Conservation (phyloP, 2,329 filamentous ascomycete genomes). For the Ramularia endophylla region DNA sequence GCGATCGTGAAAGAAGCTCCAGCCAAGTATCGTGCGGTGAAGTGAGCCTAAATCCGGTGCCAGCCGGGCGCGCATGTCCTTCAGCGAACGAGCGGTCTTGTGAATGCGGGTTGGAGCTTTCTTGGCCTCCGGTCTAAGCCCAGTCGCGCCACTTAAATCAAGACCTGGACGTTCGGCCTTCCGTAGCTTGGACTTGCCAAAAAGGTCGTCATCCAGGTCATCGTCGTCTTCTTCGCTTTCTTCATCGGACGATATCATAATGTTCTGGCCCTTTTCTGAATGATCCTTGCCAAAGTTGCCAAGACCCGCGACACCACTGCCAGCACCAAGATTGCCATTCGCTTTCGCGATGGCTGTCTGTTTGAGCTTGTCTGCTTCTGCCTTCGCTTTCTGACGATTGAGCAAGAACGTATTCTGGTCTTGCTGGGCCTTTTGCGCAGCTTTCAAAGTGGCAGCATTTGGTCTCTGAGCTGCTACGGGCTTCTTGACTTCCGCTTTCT, state of each 20-base stretch:
- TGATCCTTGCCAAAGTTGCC: slow-evolving; percentile 74
- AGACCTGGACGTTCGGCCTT: slow-evolving; percentile 28
- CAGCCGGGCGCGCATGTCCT: slow-evolving; percentile 89
- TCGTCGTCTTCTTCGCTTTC: slow-evolving; percentile 41
- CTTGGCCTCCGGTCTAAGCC: slow-evolving; percentile 42
- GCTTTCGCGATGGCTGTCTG: slow-evolving; percentile 21
- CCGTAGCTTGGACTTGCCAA: slow-evolving; percentile 46
- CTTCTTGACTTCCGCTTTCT: slow-evolving; percentile 10
- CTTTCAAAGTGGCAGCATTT: slow-evolving; percentile 16
- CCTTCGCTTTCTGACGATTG: slow-evolving; percentile 67
- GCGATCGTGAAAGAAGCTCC: slow-evolving; percentile 90
- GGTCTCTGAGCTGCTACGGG: slow-evolving; percentile 16
- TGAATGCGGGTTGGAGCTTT: slow-evolving; percentile 77
- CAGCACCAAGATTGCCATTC: slow-evolving; percentile 58
- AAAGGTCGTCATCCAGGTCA: slow-evolving; percentile 54
- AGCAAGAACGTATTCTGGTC: slow-evolving; percentile 59
- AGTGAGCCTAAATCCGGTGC: slow-evolving; percentile 81
- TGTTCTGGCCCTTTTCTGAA: slow-evolving; percentile 66
- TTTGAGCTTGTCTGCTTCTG: slow-evolving; percentile 66
- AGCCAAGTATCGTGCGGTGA: slow-evolving; percentile 80
- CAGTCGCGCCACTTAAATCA: slow-evolving; percentile 26
- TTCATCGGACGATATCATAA: slow-evolving; percentile 78
- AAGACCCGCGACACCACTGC: slow-evolving; percentile 69
- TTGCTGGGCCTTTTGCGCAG: slow-evolving; percentile 33
- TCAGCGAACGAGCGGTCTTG: slow-evolving; percentile 72